Evolutionary conservation across 2,329 filamentous ascomycete species (phyloP).

Genomic region (Periconia digitata): DNA sequence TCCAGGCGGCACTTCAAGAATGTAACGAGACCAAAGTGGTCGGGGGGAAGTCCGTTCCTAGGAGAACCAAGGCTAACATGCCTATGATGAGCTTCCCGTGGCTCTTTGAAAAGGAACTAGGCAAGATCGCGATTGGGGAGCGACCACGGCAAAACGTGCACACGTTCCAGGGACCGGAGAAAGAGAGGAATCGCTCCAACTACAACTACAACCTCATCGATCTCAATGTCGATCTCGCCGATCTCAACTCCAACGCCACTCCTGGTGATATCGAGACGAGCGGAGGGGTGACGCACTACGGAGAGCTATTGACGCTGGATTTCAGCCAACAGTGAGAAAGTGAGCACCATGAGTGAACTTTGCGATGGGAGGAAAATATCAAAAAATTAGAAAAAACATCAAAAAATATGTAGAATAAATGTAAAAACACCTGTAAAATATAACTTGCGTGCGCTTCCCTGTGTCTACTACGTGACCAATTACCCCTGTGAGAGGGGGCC

Average conservation of each 20-base stretch:
- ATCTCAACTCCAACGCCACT: too few relatives aligned
- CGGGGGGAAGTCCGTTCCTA: conserved; percentile 42
- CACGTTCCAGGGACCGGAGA: not conserved
- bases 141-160: conserved; percentile 4
- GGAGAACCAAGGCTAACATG: conserved; percentile 57
- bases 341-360: not conserved
- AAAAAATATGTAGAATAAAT: too few relatives aligned
- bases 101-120: conserved; percentile 76
- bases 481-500: too few relatives aligned
- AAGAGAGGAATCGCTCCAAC: too few relatives aligned
- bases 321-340: conserved; percentile 7
- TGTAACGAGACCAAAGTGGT: conserved; percentile 44
- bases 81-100: conserved; percentile 94
- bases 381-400: not conserved
- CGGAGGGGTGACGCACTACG: conserved; percentile 35
- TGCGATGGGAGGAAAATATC: not conserved
- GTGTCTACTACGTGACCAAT: too few relatives aligned
- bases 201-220: too few relatives aligned
- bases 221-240: too few relatives aligned
- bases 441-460: too few relatives aligned
- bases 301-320: conserved; percentile 39
- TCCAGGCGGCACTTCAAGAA: conserved; percentile 60
- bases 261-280: conserved; percentile 35
- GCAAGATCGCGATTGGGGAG: conserved; percentile 47
- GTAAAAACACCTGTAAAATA: too few relatives aligned